Base-by-base conservation (phyloP, 495 filamentous ascomycete species). In the Cladorrhinum samala region DNA sequence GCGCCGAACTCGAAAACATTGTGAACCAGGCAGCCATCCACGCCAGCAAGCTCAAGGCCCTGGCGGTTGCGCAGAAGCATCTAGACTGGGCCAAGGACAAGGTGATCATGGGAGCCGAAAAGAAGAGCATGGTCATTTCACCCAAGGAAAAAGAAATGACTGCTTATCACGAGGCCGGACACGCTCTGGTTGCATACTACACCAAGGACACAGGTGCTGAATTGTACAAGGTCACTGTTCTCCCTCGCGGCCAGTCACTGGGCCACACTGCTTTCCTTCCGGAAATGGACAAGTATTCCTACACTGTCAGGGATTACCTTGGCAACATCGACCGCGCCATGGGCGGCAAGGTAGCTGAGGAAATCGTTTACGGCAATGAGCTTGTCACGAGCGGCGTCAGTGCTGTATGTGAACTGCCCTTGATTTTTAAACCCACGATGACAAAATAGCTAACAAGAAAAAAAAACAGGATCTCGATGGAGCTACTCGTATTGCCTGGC, bases 1-100 rank as follows among this genome's bases (percentile, higher is more conserved):
- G 93, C 52, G 93, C 93, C 9, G 91, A 97, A 54, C 75, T 98
- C 23, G 93, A 97, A 68, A 97, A 96, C 63, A 77, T 98, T 57
- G 87, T 95, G 59, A 98, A 98, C 69, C 89, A 96, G 70, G 93
- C 93, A 30, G 93, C 93, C 8, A 84, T 97, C 33, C 89, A 85
- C 59, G 93, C 93, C 14, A 89, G 86, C 66, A 87, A 91, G 66
- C 77, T 84, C 47, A 92, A 88, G 69, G 77, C 83, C 14, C 70
- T 69, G 40, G 80, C 81, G 40, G 91, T 98, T 55, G 73, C 77
- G 18, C 84, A 89, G 64, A 65, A 77, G 17, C 89, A 97, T 63
- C 87, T 98, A 49, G 93, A 96, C 56, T 97, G 90, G 89, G 92
- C 93, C 43, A 96, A 94, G 68, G 93, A 98, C 74, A 95, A 91